Evolutionary conservation across 2,329 filamentous ascomycete genomes (phyloP), one percentile per base, ranked within the genome.

Genomic region (Penicillium sclerotigenum): DNA sequence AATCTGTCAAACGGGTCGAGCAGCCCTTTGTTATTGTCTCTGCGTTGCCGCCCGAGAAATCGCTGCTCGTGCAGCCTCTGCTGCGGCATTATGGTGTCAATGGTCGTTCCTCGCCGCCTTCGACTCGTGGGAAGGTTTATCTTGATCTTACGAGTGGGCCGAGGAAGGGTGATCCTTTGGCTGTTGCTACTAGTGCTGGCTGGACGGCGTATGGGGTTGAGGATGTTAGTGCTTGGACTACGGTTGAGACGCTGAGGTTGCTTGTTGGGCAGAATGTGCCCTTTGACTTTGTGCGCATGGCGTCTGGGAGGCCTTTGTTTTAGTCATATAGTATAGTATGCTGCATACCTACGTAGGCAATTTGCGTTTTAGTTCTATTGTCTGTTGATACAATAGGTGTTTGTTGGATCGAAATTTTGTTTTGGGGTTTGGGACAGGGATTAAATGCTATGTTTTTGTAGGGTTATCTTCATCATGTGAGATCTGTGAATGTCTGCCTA

Each of bases 201-300:
- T 95, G 91, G 80, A 87, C 86, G 24, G 86, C 88, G 7, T 94
- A 93, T 69, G 88, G 88, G 1, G 84, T 87, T 18, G 88, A 87
- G 24, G 90, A 95, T 72, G 88, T 91, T 31, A 87, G 87, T 54
- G 89, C 90, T 0, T 94, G 91, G 77, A 92, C 89, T 22, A 92
- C 89, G 2, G 90, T 93, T 5, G 89, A 94, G 75, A 93, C 87
- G 47, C 75, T 94, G 53, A 80, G 90, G 62, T 73, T 92, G 57
- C 79, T 95, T 24, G 88, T 93, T 11, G 90, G 90, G 10, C 89
- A 94, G 75, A 94, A 94, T 70, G 89, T 94, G 54, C 89, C 88
- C 6, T 93, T 91, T 73, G 91, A 89, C 74, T 95, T 95, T 77
- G 90, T 94, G 40, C 81, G 89, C 47, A 78, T 94, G 69, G 89